Evolutionary conservation across 176 grass and related monocot genomes (phyloP).

Genomic region (Typha latifolia): DNA sequence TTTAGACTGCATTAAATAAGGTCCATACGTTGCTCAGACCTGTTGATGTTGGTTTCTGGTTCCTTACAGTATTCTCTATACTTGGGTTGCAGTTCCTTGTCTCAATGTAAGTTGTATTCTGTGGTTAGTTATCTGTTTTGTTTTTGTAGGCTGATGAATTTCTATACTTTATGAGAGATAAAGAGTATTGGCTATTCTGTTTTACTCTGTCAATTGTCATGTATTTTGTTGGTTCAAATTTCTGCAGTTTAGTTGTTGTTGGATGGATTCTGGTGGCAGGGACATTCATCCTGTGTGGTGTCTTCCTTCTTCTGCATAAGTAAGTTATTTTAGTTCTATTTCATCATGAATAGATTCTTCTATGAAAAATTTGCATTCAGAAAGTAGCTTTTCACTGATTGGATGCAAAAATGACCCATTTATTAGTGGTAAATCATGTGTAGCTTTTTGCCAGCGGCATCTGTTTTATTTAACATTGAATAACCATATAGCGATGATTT

Average conservation of each 20-base stretch:
- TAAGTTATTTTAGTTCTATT: conserved; percentile 27
- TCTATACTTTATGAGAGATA: too few relatives aligned
- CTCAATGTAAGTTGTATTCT: conserved; percentile 49
- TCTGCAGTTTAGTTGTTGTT: conserved; percentile 67
- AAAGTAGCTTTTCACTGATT: too few relatives aligned
- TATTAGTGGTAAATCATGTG: too few relatives aligned
- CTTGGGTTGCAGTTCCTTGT: conserved; percentile 67
- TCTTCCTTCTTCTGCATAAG: conserved; percentile 94
- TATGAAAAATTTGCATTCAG: too few relatives aligned
- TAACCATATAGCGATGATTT: too few relatives aligned
- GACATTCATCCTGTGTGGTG: conserved; percentile 82
- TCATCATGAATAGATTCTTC: not conserved
- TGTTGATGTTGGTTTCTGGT: conserved; percentile 5
- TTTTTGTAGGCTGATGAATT: conserved; percentile 5
- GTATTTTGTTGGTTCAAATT: not conserved
- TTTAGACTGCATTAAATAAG: not conserved
- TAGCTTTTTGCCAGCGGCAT: too few relatives aligned
- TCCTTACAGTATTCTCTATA: conserved; percentile 63
- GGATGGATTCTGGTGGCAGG: conserved; percentile 93
- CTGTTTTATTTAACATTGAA: too few relatives aligned
- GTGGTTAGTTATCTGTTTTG: not conserved
- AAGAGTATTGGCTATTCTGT: not conserved
- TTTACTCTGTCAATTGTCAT: not conserved
- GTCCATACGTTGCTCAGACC: not conserved
- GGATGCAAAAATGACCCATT: too few relatives aligned